Conservation (phyloP, 495 filamentous ascomycete genomes). For the Antarctomyces pellizariae region DNA sequence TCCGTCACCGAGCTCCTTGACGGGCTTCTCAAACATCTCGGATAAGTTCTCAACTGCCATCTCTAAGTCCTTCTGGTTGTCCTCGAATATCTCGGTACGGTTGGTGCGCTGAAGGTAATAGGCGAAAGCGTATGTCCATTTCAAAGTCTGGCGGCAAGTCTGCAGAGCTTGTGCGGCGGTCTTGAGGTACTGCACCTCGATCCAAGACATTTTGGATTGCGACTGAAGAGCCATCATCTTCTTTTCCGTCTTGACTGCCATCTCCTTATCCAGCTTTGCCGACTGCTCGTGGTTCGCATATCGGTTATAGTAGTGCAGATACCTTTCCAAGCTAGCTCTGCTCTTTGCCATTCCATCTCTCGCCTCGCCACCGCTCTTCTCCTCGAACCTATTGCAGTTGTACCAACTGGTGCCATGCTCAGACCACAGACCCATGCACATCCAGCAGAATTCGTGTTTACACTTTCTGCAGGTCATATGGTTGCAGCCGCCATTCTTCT, state of each 20-base stretch:
- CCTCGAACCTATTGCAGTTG: constrained; percentile 93
- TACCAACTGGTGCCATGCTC: constrained; percentile 99
- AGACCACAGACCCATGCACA: constrained; percentile 98
- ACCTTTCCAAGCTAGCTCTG: constrained; percentile 71
- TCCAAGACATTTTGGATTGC: constrained; percentile 90
- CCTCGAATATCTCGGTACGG: constrained; percentile 89
- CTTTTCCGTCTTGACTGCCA: constrained; percentile 89
- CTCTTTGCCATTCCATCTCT: constrained; percentile 79
- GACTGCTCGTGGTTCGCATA: constrained; percentile 98
- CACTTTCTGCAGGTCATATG: constrained; percentile 99
- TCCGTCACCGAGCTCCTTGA: constrained; percentile 45
- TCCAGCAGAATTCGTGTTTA: constrained; percentile 98
- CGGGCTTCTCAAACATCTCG: constrained; percentile 95
- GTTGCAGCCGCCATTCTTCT: constrained; percentile 98
- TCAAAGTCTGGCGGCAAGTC: constrained; percentile 86
- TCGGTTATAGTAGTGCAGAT: constrained; percentile 95
- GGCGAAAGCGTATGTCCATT: constrained; percentile 98
- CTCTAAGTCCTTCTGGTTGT: constrained; percentile 95
- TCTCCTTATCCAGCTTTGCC: constrained; percentile 87
- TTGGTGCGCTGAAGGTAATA: constrained; percentile 93
- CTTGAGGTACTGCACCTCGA: constrained; percentile 91
- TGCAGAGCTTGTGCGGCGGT: constrained; percentile 84
- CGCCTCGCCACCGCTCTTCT: constrained; percentile 78
- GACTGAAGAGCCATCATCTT: constrained; percentile 95
- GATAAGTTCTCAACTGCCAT: constrained; percentile 86